Conservation (phyloP, 768 basidiomycete genomes). For the Baorangia bicolor region DNA sequence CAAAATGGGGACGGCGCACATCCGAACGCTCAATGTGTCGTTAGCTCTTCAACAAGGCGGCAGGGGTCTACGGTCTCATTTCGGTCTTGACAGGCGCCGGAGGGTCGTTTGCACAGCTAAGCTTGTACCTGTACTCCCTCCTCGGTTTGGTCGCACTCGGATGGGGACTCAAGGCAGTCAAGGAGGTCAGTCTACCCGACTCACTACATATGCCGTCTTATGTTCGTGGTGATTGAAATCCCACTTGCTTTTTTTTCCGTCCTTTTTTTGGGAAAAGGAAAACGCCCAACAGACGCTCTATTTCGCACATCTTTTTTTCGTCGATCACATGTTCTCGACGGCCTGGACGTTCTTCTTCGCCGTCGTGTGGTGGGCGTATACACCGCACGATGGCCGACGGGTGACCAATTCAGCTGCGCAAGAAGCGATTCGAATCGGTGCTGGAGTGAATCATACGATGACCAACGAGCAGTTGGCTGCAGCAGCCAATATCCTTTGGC, state of each 20-base stretch:
- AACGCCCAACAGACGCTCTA: constrained; percentile 80
- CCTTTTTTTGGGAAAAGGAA: constrained; percentile 46
- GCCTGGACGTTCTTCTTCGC: constrained; percentile 93
- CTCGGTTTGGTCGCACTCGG: constrained; percentile 73
- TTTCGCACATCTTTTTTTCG: constrained; percentile 88
- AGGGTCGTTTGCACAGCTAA: constrained; percentile 91
- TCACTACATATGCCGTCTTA: not conserved
- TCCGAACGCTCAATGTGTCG: constrained; percentile 10
- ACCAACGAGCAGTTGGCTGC: constrained; percentile 62
- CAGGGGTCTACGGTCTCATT: constrained; percentile 94
- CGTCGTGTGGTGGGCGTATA: constrained; percentile 86
- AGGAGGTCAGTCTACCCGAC: constrained; percentile 57
- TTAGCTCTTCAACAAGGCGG: constrained; percentile 94
- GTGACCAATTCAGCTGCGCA: constrained; percentile 86
- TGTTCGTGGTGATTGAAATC: constrained; percentile 12
- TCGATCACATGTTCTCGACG: constrained; percentile 89
- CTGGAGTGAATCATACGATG: constrained; percentile 50
- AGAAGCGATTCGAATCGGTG: constrained; percentile 72
- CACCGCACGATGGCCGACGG: constrained; percentile 85
- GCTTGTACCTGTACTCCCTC: constrained; percentile 91
- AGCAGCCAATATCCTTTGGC: constrained; percentile 85
- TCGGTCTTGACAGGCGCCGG: constrained; percentile 87
- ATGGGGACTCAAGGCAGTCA: constrained; percentile 88
- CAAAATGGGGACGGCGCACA: not conserved
- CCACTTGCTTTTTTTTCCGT: not conserved